These are phyloP conservation scores for Kickxella alabastrina DNA, from an alignment of 192 early-diverging fungal species.

Conservation along the genomic window DNA sequence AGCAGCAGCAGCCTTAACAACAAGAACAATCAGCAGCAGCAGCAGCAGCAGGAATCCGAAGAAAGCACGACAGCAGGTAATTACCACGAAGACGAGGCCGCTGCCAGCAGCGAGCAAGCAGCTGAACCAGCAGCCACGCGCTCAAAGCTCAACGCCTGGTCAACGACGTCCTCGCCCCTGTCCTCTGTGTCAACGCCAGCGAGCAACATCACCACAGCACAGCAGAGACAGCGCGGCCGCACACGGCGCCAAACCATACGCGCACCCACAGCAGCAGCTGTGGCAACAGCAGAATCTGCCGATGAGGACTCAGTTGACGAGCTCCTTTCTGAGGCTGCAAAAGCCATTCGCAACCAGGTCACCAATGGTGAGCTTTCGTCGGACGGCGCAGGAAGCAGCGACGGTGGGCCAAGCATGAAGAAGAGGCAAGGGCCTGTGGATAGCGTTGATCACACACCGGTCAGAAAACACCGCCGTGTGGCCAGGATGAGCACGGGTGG, in stretches of 20 bases:
- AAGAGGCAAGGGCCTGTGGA: conserved; percentile 2
- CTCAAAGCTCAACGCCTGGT: too few species aligned
- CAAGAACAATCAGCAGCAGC: too few species aligned
- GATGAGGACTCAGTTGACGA: conserved; percentile 5
- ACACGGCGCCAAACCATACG: background rate
- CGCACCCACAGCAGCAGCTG: conserved; percentile 1
- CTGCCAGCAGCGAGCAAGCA: too few species aligned
- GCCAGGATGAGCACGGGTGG: background rate
- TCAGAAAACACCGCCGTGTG: too few species aligned
- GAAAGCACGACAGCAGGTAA: too few species aligned
- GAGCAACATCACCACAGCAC: background rate
- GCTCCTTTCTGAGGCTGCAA: conserved; percentile 18
- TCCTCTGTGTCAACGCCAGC: conserved; percentile 40
- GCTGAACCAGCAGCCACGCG: too few species aligned
- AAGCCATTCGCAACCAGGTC: conserved; percentile 12
- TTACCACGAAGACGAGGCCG: too few species aligned
- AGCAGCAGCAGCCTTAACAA: too few species aligned
- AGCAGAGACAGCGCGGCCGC: background rate
- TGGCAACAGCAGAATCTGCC: background rate
- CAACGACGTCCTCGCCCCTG: conserved; percentile 23
- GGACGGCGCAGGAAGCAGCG: too few species aligned
- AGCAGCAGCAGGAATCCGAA: too few species aligned
- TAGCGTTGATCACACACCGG: too few species aligned
- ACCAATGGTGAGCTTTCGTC: background rate
- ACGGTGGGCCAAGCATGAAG: too few species aligned